phyloP scores from a whole-genome alignment of 345 rosid species.

The Noccaea caerulescens region DNA sequence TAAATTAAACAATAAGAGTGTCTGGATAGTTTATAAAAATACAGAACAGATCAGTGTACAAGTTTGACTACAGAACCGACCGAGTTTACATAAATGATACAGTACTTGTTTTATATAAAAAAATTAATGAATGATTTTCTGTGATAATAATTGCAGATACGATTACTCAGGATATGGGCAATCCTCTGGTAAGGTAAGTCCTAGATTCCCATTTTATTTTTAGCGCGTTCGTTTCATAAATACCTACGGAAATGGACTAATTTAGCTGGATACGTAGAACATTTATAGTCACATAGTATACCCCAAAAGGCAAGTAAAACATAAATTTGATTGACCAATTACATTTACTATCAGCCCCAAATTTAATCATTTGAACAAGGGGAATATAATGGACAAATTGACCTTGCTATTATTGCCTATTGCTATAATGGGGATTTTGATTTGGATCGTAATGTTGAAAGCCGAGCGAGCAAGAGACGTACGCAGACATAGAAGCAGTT shows the following conservation, averaged over 20 bases:
- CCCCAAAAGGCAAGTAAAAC: neutral
- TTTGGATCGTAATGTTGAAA: constrained; percentile 32
- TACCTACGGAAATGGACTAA: too few species aligned
- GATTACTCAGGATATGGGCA: constrained; percentile 94
- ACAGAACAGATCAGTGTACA: neutral
- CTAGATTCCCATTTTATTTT: neutral
- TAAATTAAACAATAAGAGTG: too few species aligned
- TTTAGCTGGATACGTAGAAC: too few species aligned
- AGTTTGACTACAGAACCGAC: neutral
- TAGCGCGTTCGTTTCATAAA: neutral
- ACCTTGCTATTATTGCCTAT: too few species aligned
- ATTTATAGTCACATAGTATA: neutral
- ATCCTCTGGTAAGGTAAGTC: constrained; percentile 84
- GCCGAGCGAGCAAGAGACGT: constrained; percentile 92
- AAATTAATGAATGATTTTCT: neutral
- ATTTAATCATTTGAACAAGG: too few species aligned
- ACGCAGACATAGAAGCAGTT: constrained; percentile 87
- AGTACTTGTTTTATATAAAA: too few species aligned
- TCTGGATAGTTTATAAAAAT: too few species aligned
- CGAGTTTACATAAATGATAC: neutral
- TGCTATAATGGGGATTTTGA: neutral
- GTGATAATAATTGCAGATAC: constrained; percentile 55
- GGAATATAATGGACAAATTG: too few species aligned
- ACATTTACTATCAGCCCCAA: neutral
- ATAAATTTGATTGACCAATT: neutral